phyloP scores from a whole-genome alignment of 1,284 basidiomycete species.

The Boletellus deceptivus region DNA sequence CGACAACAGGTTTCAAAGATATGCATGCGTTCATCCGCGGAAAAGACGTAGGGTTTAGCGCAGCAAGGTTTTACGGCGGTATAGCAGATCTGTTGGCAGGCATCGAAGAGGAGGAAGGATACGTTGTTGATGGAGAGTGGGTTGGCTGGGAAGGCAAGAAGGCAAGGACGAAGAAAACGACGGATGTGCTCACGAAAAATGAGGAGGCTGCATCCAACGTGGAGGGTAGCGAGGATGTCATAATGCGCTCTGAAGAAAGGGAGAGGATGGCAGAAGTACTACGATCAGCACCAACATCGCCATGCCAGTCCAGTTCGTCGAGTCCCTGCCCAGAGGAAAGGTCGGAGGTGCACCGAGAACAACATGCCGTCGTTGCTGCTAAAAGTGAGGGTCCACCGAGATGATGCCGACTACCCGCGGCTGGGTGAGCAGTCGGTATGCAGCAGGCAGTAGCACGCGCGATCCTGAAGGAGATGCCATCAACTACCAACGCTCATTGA shows the following conservation, averaged over 20 bases:
- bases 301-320: conserved; percentile 4
- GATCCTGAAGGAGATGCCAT: no score
- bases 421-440: no score
- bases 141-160: conserved; percentile 14
- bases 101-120: conserved; percentile 57
- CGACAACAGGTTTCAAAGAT: conserved; percentile 25
- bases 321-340: conserved; percentile 4
- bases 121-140: conserved; percentile 23
- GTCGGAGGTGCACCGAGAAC: conserved; percentile 4
- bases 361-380: background rate
- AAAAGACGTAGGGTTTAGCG: conserved; percentile 85
- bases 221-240: background rate
- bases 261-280: conserved; percentile 28
- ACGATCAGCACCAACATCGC: conserved; percentile 5
- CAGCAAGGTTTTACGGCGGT: conserved; percentile 85
- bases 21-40: conserved; percentile 81
- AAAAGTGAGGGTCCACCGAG: background rate
- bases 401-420: no score
- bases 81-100: conserved; percentile 71
- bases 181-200: conserved; percentile 1
- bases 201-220: conserved; percentile 4
- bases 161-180: conserved; percentile 13
- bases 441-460: no score
- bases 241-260: conserved; percentile 22
- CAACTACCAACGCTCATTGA: no score